Evolutionary conservation across 2,329 filamentous ascomycete genomes (phyloP), one percentile per base, ranked within the genome.

Genomic region (Ophiostoma ips): DNA sequence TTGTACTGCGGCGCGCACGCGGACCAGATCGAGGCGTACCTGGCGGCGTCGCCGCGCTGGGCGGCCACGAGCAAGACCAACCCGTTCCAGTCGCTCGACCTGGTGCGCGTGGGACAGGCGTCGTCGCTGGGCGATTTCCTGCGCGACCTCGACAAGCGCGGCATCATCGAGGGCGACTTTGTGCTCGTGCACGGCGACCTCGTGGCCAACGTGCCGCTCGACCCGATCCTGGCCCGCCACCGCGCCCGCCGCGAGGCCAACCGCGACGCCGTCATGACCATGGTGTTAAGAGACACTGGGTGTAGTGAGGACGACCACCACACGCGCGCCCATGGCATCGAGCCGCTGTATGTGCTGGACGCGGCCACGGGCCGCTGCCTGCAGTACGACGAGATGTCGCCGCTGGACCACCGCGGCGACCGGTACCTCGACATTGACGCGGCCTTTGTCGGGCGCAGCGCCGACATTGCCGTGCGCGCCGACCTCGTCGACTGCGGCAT

Each of bases 211-310:
- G 71, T 96, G 50, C 77, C 84, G 16, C 79, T 98, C n/a, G 87
- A 90, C 54, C 71, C 72, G 45, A 84, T 85, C 9, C 69, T 98
- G 48, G 78, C 81, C 3, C 81, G 79, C 49, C 92, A 98, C 64
- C 80, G 86, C 53, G 82, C 82, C 50, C 82, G 92, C 52, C 79
- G 88, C 53, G 77, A 83, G 61, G 80, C 81, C 49, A 87, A 94
- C 68, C 90, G 92, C 60, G 90, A 94, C 63, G 88, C 90, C 35
- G 95, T 95, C 66, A 96, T 98, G 92, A 98, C 92, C 3, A 84
- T 95, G 75, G 78, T 98, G 12, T 69, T 96, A 52, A 77, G 87
- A 43, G 83, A 89, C 62, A 85, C 82, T n/a, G n/a, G n/a, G n/a
- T n/a, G n/a, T n/a, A n/a, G n/a, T 82, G 68, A 75, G 7, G 66